phyloP scores from a whole-genome alignment of 148 eudicot species.

The Vaccinium vitisidaea region DNA sequence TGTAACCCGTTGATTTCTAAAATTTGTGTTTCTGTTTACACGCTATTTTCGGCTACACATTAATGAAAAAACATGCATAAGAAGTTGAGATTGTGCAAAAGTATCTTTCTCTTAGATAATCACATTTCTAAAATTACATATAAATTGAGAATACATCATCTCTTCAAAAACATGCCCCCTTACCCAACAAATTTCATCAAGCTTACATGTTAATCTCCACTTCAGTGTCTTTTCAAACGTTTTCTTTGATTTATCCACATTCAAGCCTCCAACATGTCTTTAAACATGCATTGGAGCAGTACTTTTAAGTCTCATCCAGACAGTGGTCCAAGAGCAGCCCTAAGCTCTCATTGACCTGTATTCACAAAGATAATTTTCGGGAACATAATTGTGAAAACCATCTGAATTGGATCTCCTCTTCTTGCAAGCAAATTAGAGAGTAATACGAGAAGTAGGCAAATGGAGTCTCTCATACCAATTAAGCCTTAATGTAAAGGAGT shows the following conservation, averaged over 20 bases:
- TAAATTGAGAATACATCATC: no score
- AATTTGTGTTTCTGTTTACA: no score
- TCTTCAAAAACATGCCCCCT: no score
- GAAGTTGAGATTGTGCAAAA: no score
- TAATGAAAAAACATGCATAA: no score
- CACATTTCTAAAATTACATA: no score
- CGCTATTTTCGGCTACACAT: no score
- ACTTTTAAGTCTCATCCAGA: slow-evolving; percentile 43
- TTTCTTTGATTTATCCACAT: slow-evolving; percentile 62
- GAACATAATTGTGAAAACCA: neutral
- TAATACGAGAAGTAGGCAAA: neutral
- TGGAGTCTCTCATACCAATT: neutral
- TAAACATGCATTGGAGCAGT: slow-evolving; percentile 54
- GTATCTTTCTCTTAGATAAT: no score
- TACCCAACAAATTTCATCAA: slow-evolving; percentile 75
- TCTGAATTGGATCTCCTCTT: neutral
- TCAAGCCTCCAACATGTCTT: slow-evolving; percentile 64
- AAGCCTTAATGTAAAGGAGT: neutral
- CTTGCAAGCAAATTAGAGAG: neutral
- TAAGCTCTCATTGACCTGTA: neutral
- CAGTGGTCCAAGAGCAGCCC: slow-evolving; percentile 15
- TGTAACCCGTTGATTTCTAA: no score
- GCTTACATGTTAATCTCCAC: slow-evolving; percentile 59
- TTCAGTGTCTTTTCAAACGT: slow-evolving; percentile 58
- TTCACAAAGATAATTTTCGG: neutral